Base-by-base conservation (phyloP, 495 filamentous ascomycete genomes). In the Poronia punctata region DNA sequence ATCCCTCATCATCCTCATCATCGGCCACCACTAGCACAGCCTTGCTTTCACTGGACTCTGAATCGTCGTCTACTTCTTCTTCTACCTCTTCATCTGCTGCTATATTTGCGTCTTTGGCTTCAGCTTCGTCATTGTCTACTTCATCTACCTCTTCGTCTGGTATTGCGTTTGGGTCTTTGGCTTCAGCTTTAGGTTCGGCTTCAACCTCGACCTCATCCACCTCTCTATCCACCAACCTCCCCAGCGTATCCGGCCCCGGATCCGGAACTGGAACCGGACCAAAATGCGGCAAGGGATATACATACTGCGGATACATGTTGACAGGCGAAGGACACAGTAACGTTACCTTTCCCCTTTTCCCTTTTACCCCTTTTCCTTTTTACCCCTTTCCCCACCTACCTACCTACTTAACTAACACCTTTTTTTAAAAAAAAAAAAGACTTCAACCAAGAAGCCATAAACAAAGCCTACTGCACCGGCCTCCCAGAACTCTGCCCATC, bases 271-370 rank as follows among this genome's bases (percentile, higher is more conserved):
- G 32, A 10, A 51, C 12, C n/a, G 42, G 45, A 7, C 48, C 64
- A 5, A 58, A 62, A 1, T 68, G 65, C 29, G 63, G 63, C 19
- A 58, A 60, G 31, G 65, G 65, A 1, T 68, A 62, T 29, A 68
- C 65, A 3, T 68, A 68, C 40, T 68, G 65, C 43, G 65, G 65
- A 0, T 68, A 67, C 42, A 67, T 66, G 50, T 53, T 68, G 3
- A 52, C 49, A 8, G 49, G 57, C 1, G 56, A 56, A 22, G 57
- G 60, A 10, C 64, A 68, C 17, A 64, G 65, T 67, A 42, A n/a
- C 4, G 52, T 43, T 5, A 35, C 8, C 32, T 5, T 17, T 19
- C 12, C 11, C 1, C 8, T 5, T 7, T 14, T 11, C 14, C 14
- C 15, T 27, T 25, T 24, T 26, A 21, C 1, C 16, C 34, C 16